phyloP scores from a whole-genome alignment of 2,329 filamentous ascomycete genomes.

The Apiospora rasikravindrae region DNA sequence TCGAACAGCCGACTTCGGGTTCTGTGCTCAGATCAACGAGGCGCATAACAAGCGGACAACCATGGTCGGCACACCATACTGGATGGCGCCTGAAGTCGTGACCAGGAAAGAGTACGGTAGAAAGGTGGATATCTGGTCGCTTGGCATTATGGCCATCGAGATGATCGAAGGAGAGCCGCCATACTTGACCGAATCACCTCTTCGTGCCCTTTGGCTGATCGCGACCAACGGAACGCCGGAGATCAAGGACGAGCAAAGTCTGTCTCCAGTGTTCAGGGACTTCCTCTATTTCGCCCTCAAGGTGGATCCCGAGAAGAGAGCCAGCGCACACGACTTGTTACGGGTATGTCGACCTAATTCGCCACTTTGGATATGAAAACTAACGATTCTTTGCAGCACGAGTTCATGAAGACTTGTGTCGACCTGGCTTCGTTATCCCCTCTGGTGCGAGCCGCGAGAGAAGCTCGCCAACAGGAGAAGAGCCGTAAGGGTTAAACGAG shows the following conservation, averaged over 20 bases:
- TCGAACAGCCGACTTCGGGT: conserved; percentile 86
- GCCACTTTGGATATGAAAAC: conserved; percentile 8
- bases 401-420: conserved; percentile 79
- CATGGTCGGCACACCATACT: conserved; percentile 99
- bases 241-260: conserved; percentile 89
- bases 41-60: conserved; percentile 96
- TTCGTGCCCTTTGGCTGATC: conserved; percentile 93
- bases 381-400: conserved; percentile 60
- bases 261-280: conserved; percentile 84
- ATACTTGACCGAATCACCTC: conserved; percentile 92
- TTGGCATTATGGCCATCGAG: conserved; percentile 99
- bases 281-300: conserved; percentile 93
- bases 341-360: conserved; percentile 66
- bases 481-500: conserved; percentile 64
- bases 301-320: conserved; percentile 96
- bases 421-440: conserved; percentile 80
- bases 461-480: conserved; percentile 86
- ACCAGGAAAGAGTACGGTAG: conserved; percentile 97
- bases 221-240: conserved; percentile 94
- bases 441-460: conserved; percentile 82
- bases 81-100: conserved; percentile 99
- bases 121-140: conserved; percentile 98
- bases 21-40: conserved; percentile 98
- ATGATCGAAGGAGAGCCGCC: conserved; percentile 99
- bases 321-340: conserved; percentile 90